Base-by-base conservation (phyloP, 2,329 filamentous ascomycete genomes). In the Beauveria scarabaeidicola region DNA sequence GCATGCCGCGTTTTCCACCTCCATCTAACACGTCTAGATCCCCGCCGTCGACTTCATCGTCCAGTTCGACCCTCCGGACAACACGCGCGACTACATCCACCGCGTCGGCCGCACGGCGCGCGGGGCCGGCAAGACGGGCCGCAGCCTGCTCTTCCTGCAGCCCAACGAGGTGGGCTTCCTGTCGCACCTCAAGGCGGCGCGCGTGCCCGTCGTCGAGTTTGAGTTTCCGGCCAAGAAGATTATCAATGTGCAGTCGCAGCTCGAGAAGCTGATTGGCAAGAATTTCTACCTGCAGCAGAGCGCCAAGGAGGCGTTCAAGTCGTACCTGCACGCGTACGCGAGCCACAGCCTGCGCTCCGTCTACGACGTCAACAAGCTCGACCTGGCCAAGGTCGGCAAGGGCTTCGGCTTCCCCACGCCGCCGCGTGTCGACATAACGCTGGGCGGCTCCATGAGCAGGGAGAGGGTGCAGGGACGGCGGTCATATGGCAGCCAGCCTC, bases 271-370 rank as follows among this genome's bases (percentile, higher is more conserved):
- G 65, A 95, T 99, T 68, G 85, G 84, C 32, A 89, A 94, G 73
- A 97, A 99, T 75, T 97, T 97, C 78, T 97, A 97, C 74, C 82
- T 99, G 61, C 94, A 97, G 78, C 94, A 96, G 82, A 83, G 79
- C 66, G 85, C 85, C 63, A 88, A 87, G 75, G 85, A 87, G 63
- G 85, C 90, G 4, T 96, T 94, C 77, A 84, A 90, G 62, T 90
- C 89, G 21, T 99, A 99, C 72, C 82, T 99, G 25, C 91, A 97
- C 72, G 93, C 94, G 0, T 99, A 99, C 70, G 91, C 93, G 23
- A 91, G 87, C 61, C 94, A 78, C 69, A 77, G 76, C 61, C 71
- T 79, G 63, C 75, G 77, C 59, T 77, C 76, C 58, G 75, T 79
- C 19, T 95, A 93, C 69, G 89, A 95, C 69, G 87, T 95, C 62